Evolutionary conservation across 805 yeast genomes (phyloP).

Genomic region (Saccharomycopsis sp.): DNA sequence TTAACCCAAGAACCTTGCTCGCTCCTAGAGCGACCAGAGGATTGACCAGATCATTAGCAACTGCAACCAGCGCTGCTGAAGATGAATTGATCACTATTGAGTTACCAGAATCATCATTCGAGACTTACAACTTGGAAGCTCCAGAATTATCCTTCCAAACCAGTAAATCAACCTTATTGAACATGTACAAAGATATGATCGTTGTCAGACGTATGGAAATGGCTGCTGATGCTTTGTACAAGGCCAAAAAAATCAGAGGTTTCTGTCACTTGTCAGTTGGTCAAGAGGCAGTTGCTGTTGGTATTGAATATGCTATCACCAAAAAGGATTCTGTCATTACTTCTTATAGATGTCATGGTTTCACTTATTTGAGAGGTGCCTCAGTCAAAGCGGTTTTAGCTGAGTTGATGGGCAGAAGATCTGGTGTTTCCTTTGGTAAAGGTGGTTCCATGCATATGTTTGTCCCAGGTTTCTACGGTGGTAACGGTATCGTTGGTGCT

Average conservation of each 20-base stretch:
- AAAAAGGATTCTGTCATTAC: slow-evolving; percentile 85
- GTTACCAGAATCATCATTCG: slow-evolving; percentile 77
- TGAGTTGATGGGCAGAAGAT: slow-evolving; percentile 93
- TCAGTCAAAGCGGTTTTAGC: slow-evolving; percentile 85
- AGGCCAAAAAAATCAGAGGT: slow-evolving; percentile 97
- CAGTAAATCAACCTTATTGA: slow-evolving; percentile 68
- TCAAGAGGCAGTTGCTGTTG: slow-evolving; percentile 98
- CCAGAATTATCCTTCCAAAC: slow-evolving; percentile 74
- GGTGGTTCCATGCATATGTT: slow-evolving; percentile 99
- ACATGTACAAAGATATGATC: slow-evolving; percentile 96
- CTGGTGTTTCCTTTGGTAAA: slow-evolving; percentile 94
- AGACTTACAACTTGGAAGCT: slow-evolving; percentile 70
- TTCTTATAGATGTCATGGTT: slow-evolving; percentile 98
- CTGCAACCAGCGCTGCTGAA: slow-evolving; percentile 24
- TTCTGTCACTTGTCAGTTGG: slow-evolving; percentile 98
- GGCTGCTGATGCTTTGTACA: slow-evolving; percentile 97
- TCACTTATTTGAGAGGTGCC: slow-evolving; percentile 94
- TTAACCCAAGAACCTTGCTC: slow-evolving; percentile 24
- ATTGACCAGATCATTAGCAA: slow-evolving; percentile 28
- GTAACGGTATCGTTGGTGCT: slow-evolving; percentile 99
- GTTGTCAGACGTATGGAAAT: slow-evolving; percentile 95
- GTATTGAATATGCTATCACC: slow-evolving; percentile 91
- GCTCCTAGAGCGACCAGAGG: slow-evolving; percentile 22
- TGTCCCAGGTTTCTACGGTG: slow-evolving; percentile 94
- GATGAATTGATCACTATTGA: slow-evolving; percentile 39